Base-by-base conservation (phyloP, 352 stramenopile genomes). In the Globisporangium solare region DNA sequence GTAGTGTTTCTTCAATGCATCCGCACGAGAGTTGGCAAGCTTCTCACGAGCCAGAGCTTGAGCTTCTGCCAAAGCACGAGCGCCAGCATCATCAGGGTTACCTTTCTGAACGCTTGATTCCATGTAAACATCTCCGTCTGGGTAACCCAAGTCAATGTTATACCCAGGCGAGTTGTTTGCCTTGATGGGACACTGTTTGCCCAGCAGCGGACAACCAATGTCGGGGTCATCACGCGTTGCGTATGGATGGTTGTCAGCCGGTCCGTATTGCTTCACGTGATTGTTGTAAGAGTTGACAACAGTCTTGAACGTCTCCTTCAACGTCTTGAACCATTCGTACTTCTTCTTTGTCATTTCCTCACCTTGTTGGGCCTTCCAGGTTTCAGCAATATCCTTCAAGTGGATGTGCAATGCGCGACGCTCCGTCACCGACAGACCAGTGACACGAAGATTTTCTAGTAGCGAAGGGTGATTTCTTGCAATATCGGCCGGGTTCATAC, bases 311-410 rank as follows among this genome's bases (percentile, higher is more conserved):
- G 91, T 97, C 48, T 95, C 76, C 57, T 94, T 96, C 21, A 97
- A 77, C 37, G 86, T 87, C 65, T 96, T 94, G 66, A 94, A 97
- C 86, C 87, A 97, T 56, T 89, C 81, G 58, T 81, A 96, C 60
- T 97, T 97, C 41, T 92, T 80, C 66, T 95, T 94, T 15, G 87
- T 95, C 83, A 97, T 91, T 63, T 95, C 88, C 68, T 97, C 90
- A 35, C 86, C 83, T 63, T 96, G 87, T 48, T 94, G 86, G 39
- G 78, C 58, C 61, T 95, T 91, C 90, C 90, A 97, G 41, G 71
- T 80, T 31, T 92, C 78, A 5, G 86, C 88, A 62, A 96, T 73
- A n/a, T 76, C 73, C 45, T 74, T 73, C 50, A 97, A 60, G 63
- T 97, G 90, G 63, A 91, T 77, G 63, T 97, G 88, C 18, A 97